A percentile compares a stretch with the other conserved stretches of the same genome.
Evolutionary conservation across 2,329 filamentous ascomycete genomes (phyloP).

Genomic region (Truncatella angustata): DNA sequence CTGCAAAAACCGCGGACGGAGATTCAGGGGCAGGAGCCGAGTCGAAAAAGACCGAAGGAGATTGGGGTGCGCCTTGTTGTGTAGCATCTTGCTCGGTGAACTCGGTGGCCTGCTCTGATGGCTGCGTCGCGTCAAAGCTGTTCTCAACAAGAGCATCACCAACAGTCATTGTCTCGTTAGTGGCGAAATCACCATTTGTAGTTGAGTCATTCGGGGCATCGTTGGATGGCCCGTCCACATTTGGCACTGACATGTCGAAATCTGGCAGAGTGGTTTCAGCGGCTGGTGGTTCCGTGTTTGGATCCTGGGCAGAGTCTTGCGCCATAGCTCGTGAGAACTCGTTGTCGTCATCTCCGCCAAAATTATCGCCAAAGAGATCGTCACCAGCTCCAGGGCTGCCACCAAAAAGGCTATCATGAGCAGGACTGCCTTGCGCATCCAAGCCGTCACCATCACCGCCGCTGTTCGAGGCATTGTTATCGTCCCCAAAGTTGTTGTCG

Average conservation of each 20-base stretch:
- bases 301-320: slow-evolving; percentile 34
- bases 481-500: slow-evolving; percentile 11
- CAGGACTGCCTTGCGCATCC: slow-evolving; percentile 64
- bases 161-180: slow-evolving; percentile 12
- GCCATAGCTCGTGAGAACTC: slow-evolving; percentile 75
- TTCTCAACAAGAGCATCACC: slow-evolving; percentile 5
- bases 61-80: slow-evolving; percentile 13
- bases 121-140: slow-evolving; percentile 5
- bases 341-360: slow-evolving; percentile 80
- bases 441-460: slow-evolving; percentile 12
- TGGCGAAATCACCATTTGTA: not conserved
- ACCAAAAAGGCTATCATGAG: slow-evolving; percentile 78
- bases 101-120: slow-evolving; percentile 14
- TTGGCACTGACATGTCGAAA: slow-evolving; percentile 11
- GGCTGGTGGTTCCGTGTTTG: slow-evolving; percentile 25
- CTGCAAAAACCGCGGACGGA: slow-evolving; percentile 36
- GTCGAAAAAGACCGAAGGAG: slow-evolving; percentile 14
- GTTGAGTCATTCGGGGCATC: slow-evolving; percentile 18
- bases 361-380: slow-evolving; percentile 79
- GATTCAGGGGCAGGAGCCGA: slow-evolving; percentile 23
- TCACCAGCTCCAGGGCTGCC: slow-evolving; percentile 74
- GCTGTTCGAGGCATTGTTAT: slow-evolving; percentile 17
- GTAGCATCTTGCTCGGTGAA: slow-evolving; percentile 12
- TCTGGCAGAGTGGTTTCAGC: slow-evolving; percentile 34
- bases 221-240: slow-evolving; percentile 1